phyloP scores from a whole-genome alignment of 805 yeast species.

The Ogataea ramenticola region DNA sequence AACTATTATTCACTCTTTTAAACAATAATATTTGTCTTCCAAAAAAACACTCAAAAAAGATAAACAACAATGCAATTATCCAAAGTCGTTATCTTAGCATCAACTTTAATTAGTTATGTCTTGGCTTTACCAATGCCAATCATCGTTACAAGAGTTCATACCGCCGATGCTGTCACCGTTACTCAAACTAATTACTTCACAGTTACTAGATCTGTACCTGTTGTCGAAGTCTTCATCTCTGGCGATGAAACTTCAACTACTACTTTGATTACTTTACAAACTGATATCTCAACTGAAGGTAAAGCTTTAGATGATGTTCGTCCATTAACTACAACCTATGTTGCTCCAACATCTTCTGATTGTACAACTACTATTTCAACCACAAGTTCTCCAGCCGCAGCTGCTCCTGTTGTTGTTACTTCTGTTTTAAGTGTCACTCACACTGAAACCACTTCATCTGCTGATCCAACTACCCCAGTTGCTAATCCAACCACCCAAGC shows the following conservation, averaged over 20 bases:
- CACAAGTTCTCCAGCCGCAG: slow-evolving; percentile 9
- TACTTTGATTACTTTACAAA: slow-evolving; percentile 34
- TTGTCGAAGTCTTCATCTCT: slow-evolving; percentile 45
- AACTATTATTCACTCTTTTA: not conserved
- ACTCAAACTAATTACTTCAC: slow-evolving; percentile 28
- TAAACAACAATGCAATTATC: not conserved
- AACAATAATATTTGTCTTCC: slow-evolving; percentile 1
- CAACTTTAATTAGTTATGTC: slow-evolving; percentile 9
- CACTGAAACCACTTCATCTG: slow-evolving; percentile 4
- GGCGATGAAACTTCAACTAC: slow-evolving; percentile 44
- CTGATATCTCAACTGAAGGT: slow-evolving; percentile 14
- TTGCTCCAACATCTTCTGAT: slow-evolving; percentile 9
- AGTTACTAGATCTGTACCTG: slow-evolving; percentile 43
- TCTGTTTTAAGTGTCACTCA: slow-evolving; percentile 7
- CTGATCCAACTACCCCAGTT: slow-evolving; percentile 9
- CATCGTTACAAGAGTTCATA: slow-evolving; percentile 23
- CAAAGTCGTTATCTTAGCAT: not conserved
- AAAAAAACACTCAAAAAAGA: slow-evolving; percentile 2
- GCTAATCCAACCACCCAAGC: slow-evolving; percentile 8
- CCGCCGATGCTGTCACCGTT: slow-evolving; percentile 27
- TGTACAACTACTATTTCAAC: slow-evolving; percentile 13
- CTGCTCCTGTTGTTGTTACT: slow-evolving; percentile 6
- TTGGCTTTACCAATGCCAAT: slow-evolving; percentile 14
- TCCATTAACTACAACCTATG: slow-evolving; percentile 11
- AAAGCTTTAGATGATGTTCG: slow-evolving; percentile 7